phyloP scores from a whole-genome alignment of 345 rosid species.

The Gossypium mustelinum region DNA sequence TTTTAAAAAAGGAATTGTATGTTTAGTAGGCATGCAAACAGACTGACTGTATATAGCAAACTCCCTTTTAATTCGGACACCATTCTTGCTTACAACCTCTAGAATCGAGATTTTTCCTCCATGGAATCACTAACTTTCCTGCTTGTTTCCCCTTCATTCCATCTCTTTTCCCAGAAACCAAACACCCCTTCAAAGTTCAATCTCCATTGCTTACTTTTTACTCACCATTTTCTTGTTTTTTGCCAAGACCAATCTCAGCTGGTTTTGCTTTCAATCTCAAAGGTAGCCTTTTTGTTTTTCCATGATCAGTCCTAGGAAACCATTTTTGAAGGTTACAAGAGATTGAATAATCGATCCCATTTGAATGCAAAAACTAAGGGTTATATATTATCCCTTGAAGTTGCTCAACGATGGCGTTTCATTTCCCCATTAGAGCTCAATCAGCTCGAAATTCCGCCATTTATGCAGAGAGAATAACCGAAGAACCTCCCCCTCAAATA shows the following conservation, averaged over 20 bases:
- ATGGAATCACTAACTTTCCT: slow-evolving; percentile 9
- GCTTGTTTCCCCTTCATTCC: slow-evolving; percentile 4
- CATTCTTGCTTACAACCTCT: slow-evolving; percentile 21
- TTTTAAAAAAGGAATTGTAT: background rate
- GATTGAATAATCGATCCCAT: background rate
- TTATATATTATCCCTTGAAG: background rate
- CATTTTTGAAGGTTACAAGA: background rate
- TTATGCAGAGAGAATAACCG: slow-evolving; percentile 37
- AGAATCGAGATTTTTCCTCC: slow-evolving; percentile 25
- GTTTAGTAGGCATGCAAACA: background rate
- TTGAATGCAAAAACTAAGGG: background rate
- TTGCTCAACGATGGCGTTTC: slow-evolving; percentile 25
- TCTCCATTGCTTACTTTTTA: background rate
- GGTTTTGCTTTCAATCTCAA: background rate
- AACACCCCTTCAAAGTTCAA: background rate
- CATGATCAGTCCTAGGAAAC: background rate
- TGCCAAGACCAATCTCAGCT: background rate
- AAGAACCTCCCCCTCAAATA: slow-evolving; percentile 30
- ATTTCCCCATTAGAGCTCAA: slow-evolving; percentile 19
- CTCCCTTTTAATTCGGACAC: slow-evolving; percentile 14
- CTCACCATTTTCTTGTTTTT: background rate
- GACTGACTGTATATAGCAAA: slow-evolving; percentile 17
- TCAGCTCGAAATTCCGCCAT: slow-evolving; percentile 22
- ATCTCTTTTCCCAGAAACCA: slow-evolving; percentile 10
- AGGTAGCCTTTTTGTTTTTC: background rate